Evolutionary conservation across 148 eudicot species (phyloP).

Genomic region (Fagopyrum homotropicum): DNA sequence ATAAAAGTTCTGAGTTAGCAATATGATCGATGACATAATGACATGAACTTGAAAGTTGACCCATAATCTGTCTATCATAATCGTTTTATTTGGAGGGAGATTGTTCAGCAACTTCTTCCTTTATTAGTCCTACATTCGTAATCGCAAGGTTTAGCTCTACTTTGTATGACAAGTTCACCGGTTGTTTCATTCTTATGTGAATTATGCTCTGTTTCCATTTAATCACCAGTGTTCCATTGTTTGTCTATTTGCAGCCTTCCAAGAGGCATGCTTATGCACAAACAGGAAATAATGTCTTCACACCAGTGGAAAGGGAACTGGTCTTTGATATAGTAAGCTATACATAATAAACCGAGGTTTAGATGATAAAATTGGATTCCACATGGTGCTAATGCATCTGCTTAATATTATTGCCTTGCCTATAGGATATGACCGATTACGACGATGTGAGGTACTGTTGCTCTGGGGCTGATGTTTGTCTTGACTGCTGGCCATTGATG

Average conservation of each 20-base stretch:
- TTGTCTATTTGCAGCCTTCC: constrained; percentile 54
- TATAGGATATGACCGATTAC: constrained; percentile 89
- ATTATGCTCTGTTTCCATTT: not conserved
- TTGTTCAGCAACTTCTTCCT: not conserved
- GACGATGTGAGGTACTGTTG: constrained; percentile 96
- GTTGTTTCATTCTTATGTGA: not conserved
- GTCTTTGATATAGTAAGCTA: constrained; percentile 87
- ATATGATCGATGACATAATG: not conserved
- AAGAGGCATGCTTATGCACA: constrained; percentile 85
- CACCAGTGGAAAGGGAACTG: constrained; percentile 89
- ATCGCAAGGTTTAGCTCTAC: not conserved
- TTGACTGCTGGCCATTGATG: constrained; percentile 95
- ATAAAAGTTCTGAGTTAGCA: not conserved
- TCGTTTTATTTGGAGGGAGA: not conserved
- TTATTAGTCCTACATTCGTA: not conserved
- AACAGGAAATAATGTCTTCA: constrained; percentile 63
- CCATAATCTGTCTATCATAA: not conserved
- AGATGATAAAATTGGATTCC: not conserved
- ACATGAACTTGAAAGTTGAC: not conserved
- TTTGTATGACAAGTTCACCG: too few relatives aligned
- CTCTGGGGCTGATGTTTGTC: constrained; percentile 87
- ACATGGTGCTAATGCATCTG: constrained; percentile 12
- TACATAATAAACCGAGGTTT: not conserved
- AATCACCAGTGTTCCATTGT: not conserved
- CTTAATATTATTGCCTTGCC: constrained; percentile 10